These are phyloP conservation scores for Lenwebbia sp. DNA, from an alignment of 345 rosid species.

Conservation along the genomic window DNA sequence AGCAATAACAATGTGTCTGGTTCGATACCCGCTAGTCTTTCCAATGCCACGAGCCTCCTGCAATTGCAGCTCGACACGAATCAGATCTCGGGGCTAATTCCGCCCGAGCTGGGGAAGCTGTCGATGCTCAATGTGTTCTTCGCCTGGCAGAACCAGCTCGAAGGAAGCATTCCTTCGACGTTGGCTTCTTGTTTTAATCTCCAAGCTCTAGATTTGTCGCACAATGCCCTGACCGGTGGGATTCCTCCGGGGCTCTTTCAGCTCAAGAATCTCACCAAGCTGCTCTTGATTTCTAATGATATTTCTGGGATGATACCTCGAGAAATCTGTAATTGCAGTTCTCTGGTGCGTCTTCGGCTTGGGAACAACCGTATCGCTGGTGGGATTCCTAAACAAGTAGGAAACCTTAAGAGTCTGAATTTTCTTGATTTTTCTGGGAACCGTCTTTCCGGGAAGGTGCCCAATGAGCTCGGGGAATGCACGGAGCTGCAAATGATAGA, in stretches of 20 bases:
- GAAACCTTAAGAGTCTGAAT: slow-evolving; percentile 47
- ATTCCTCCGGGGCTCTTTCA: slow-evolving; percentile 71
- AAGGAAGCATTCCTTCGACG: slow-evolving; percentile 77
- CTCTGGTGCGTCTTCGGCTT: slow-evolving; percentile 65
- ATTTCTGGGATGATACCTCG: slow-evolving; percentile 61
- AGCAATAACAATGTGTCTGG: slow-evolving; percentile 85
- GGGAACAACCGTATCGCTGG: slow-evolving; percentile 68
- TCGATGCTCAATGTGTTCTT: slow-evolving; percentile 58
- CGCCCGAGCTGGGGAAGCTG: slow-evolving; percentile 60
- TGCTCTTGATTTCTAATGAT: slow-evolving; percentile 62
- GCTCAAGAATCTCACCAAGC: slow-evolving; percentile 67
- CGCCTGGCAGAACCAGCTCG: slow-evolving; percentile 91
- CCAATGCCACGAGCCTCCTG: slow-evolving; percentile 52
- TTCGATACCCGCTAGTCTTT: slow-evolving; percentile 55
- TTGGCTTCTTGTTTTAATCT: slow-evolving; percentile 52
- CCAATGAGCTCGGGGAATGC: slow-evolving; percentile 69
- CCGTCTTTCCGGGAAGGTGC: slow-evolving; percentile 51
- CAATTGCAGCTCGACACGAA: slow-evolving; percentile 80
- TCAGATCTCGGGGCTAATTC: slow-evolving; percentile 79
- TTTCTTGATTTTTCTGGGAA: slow-evolving; percentile 77
- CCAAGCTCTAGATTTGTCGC: slow-evolving; percentile 75
- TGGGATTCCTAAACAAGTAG: slow-evolving; percentile 55
- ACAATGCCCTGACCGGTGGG: slow-evolving; percentile 64
- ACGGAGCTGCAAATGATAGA: slow-evolving; percentile 70
- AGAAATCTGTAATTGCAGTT: slow-evolving; percentile 65